Conservation (phyloP, 1,284 basidiomycete genomes). For the Tylopilus sp. region DNA sequence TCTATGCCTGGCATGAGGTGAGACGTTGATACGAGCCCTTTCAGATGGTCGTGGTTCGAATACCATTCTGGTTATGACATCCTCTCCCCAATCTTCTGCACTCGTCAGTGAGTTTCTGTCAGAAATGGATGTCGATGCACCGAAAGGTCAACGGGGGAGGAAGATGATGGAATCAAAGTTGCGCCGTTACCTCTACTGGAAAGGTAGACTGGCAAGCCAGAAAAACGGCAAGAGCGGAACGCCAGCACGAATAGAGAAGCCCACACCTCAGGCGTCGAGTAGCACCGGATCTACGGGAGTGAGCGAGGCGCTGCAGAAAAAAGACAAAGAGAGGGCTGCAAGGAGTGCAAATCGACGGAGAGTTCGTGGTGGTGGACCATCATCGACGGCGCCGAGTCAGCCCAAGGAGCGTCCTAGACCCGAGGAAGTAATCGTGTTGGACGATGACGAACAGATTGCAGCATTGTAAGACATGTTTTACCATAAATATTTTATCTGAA, state of each 20-base stretch:
- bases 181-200: slow-evolving; percentile 79
- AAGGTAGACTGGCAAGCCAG: slow-evolving; percentile 50
- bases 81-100: slow-evolving; percentile 73
- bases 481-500: not conserved
- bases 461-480: slow-evolving; percentile 19
- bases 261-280: slow-evolving; percentile 3
- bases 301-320: slow-evolving; percentile 73
- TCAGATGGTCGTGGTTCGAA: slow-evolving; percentile 63
- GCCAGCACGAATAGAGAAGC: slow-evolving; percentile 2
- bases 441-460: slow-evolving; percentile 48
- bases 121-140: slow-evolving; percentile 54
- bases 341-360: slow-evolving; percentile 56
- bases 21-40: not conserved
- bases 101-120: slow-evolving; percentile 80
- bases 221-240: slow-evolving; percentile 15
- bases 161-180: slow-evolving; percentile 80
- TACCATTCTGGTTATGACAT: slow-evolving; percentile 86
- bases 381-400: slow-evolving; percentile 8
- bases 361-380: slow-evolving; percentile 64
- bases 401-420: slow-evolving; percentile 24
- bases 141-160: slow-evolving; percentile 60
- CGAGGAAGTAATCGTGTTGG: slow-evolving; percentile 42
- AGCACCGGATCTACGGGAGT: slow-evolving; percentile 27
- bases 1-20: slow-evolving; percentile 5
- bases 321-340: slow-evolving; percentile 62